These are phyloP conservation scores for Herpetomonas tarakana DNA, from an alignment of 208 protist species.

Conservation along the genomic window DNA sequence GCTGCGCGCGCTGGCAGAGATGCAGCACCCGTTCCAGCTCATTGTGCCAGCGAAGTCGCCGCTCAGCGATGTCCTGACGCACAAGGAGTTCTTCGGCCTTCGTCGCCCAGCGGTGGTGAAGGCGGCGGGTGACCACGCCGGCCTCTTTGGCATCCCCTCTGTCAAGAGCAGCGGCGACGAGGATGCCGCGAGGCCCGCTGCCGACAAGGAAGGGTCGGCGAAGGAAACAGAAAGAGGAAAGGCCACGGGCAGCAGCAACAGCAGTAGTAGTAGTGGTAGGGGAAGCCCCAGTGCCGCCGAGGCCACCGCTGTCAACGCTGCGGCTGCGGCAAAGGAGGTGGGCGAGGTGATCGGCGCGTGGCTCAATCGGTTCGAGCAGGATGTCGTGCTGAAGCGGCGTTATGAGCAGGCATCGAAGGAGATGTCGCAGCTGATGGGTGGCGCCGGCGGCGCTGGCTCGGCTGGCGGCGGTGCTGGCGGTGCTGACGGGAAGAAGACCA, in stretches of 20 bases:
- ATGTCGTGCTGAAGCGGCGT: conserved; percentile 55
- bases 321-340: conserved; percentile 48
- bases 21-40: conserved; percentile 80
- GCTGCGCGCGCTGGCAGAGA: conserved; percentile 39
- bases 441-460: conserved; percentile 12
- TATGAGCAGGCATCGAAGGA: conserved; percentile 83
- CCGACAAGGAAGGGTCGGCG: not conserved
- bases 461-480: conserved; percentile 12
- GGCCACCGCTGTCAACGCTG: no score
- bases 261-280: no score
- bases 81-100: conserved; percentile 79
- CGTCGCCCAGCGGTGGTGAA: conserved; percentile 65
- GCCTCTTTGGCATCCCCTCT: conserved; percentile 39
- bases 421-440: conserved; percentile 61
- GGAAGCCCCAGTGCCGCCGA: no score
- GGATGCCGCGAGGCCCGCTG: not conserved
- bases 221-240: conserved; percentile 1
- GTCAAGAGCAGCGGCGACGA: no score
- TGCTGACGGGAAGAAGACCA: conserved; percentile 36
- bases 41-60: conserved; percentile 46
- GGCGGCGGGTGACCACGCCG: conserved; percentile 42
- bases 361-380: conserved; percentile 82
- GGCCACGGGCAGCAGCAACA: not conserved
- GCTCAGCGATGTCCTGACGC: conserved; percentile 46
- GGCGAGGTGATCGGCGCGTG: conserved; percentile 54